A percentile compares a stretch with the other conserved stretches of the same genome.
phyloP scores from a whole-genome alignment of 306 rosid genomes.

The Quillaja saponaria region DNA sequence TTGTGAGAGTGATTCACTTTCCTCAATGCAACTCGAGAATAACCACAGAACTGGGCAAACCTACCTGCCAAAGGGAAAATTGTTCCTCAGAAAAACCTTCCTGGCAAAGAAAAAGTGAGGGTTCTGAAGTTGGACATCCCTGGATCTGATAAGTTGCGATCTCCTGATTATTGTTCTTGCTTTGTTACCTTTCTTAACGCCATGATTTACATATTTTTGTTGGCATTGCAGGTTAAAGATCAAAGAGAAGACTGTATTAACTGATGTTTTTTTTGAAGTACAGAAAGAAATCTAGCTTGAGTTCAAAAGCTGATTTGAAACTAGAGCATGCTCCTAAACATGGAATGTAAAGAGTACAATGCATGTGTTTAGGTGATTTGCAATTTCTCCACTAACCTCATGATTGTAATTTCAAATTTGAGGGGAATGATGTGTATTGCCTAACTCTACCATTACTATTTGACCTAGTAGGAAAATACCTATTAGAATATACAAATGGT shows the following conservation, averaged over 20 bases:
- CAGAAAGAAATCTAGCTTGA: slow-evolving; percentile 45
- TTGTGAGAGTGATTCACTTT: slow-evolving; percentile 30
- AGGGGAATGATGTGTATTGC: background rate
- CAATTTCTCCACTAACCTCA: background rate
- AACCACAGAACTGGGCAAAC: slow-evolving; percentile 32
- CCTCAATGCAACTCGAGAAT: slow-evolving; percentile 35
- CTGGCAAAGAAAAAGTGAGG: slow-evolving; percentile 42
- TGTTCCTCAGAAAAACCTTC: slow-evolving; percentile 36
- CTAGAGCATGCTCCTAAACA: no score
- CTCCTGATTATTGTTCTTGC: slow-evolving; percentile 6
- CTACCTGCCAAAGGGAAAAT: slow-evolving; percentile 36
- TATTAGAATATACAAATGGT: no score
- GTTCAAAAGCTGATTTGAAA: slow-evolving; percentile 4
- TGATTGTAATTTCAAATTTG: background rate
- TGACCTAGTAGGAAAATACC: no score
- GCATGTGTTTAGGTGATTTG: background rate
- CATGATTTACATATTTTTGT: background rate
- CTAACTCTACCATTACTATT: no score
- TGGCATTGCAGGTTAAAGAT: slow-evolving; percentile 69
- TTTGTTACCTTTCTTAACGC: slow-evolving; percentile 12
- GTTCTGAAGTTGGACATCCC: slow-evolving; percentile 45
- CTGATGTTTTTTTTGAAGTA: slow-evolving; percentile 80
- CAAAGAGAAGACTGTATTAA: slow-evolving; percentile 79
- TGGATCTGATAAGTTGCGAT: slow-evolving; percentile 77
- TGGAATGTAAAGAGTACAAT: slow-evolving; percentile 18